phyloP scores from a whole-genome alignment of 305 asterid genomes.

The Rubia occidens region DNA sequence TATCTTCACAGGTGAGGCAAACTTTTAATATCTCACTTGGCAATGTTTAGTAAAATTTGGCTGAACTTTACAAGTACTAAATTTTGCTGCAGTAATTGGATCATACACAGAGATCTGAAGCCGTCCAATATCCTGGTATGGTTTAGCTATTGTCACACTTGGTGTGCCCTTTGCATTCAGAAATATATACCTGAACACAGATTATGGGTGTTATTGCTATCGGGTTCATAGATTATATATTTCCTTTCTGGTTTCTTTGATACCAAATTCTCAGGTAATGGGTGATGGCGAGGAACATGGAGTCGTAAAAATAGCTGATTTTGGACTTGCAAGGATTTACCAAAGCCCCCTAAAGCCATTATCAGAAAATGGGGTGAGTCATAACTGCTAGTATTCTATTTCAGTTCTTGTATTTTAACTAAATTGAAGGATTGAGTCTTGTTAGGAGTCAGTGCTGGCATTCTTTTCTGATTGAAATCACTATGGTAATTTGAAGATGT shows the following conservation, averaged over 20 bases:
- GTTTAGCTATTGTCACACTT: conserved; percentile 11
- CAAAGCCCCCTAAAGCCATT: conserved; percentile 89
- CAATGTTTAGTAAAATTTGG: not conserved
- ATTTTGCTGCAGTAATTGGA: conserved; percentile 80
- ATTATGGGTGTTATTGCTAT: not conserved
- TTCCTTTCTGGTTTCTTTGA: conserved; percentile 17
- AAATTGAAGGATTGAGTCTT: not conserved
- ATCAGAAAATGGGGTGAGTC: conserved; percentile 82
- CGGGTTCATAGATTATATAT: conserved; percentile 3
- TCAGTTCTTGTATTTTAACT: not conserved
- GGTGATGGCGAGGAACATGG: conserved; percentile 99
- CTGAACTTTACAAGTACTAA: not conserved
- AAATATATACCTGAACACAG: not conserved
- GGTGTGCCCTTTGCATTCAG: not conserved
- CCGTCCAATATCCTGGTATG: conserved; percentile 94
- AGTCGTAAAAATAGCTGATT: conserved; percentile 87
- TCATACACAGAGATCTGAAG: conserved; percentile 92
- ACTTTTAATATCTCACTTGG: conserved; percentile 12
- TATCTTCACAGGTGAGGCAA: conserved; percentile 82
- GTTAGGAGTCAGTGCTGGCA: not conserved
- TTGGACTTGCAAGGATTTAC: conserved; percentile 94
- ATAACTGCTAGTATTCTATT: conserved; percentile 8
- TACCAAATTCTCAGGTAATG: conserved; percentile 57
- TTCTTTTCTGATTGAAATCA: not conserved
- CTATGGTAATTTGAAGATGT: not conserved